Percentiles rank a stretch among this genome's conserved stretches.
These are phyloP conservation scores for Botrytis medusae DNA, from an alignment of 2,329 filamentous ascomycete genomes.

Conservation along the genomic window DNA sequence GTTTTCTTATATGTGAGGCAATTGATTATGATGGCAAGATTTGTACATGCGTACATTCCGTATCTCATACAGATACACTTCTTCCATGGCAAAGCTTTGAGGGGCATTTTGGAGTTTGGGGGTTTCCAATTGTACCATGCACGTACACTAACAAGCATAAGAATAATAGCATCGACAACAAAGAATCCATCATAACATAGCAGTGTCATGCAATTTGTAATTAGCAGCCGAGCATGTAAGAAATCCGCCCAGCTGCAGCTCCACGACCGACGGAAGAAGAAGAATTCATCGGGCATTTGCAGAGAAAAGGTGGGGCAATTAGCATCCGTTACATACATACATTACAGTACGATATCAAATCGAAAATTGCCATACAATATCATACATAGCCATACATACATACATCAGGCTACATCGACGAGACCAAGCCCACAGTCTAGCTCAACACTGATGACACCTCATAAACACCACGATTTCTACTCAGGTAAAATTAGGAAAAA, in stretches of 20 bases:
- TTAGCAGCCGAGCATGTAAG: constrained; percentile 13
- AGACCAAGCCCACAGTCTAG: constrained; percentile 4
- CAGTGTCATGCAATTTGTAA: neutral
- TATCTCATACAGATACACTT: neutral
- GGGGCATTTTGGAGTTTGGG: neutral
- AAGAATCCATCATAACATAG: neutral
- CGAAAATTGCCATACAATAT: constrained; percentile 11
- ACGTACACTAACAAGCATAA: neutral
- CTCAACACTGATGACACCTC: constrained; percentile 3
- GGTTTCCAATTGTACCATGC: neutral
- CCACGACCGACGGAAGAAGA: constrained; percentile 18
- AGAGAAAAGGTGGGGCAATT: constrained; percentile 19
- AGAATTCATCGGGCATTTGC: constrained; percentile 9
- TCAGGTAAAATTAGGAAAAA: neutral
- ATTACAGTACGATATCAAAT: neutral
- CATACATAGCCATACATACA: neutral
- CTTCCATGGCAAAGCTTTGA: neutral
- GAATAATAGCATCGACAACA: neutral
- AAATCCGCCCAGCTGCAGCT: constrained; percentile 16
- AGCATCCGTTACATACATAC: constrained; percentile 11
- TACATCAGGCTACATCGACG: constrained; percentile 18
- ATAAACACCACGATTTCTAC: neutral
- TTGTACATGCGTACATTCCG: neutral
- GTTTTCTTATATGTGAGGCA: neutral
- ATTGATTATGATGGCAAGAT: neutral